These are phyloP conservation scores for Phytophthora sp. DNA, from an alignment of 352 stramenopile genomes.

Conservation along the genomic window DNA sequence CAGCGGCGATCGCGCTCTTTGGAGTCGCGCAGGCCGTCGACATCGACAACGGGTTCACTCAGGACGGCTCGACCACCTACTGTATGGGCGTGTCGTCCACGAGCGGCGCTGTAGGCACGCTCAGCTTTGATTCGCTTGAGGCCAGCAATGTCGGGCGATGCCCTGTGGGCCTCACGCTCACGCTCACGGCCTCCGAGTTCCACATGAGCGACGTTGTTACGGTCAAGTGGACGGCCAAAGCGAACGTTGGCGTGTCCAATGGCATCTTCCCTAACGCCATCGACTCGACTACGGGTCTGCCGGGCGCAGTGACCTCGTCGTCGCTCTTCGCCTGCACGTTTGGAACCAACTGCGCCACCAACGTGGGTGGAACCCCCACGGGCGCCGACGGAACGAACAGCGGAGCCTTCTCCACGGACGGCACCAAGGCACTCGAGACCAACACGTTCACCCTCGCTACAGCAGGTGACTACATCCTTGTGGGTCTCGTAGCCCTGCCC, in stretches of 20 bases:
- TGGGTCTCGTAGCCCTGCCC: slow-evolving; percentile 66
- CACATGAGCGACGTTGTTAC: slow-evolving; percentile 56
- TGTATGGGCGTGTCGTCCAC: slow-evolving; percentile 56
- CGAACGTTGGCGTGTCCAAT: slow-evolving; percentile 36
- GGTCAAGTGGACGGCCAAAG: slow-evolving; percentile 60
- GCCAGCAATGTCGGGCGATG: slow-evolving; percentile 60
- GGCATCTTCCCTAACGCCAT: slow-evolving; percentile 74
- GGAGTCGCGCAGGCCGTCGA: slow-evolving; percentile 25
- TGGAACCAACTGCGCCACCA: slow-evolving; percentile 68
- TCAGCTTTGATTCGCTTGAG: slow-evolving; percentile 56
- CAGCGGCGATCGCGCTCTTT: slow-evolving; percentile 21
- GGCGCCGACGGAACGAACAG: slow-evolving; percentile 40
- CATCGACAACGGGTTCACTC: slow-evolving; percentile 70
- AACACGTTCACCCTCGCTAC: slow-evolving; percentile 59
- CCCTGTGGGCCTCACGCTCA: slow-evolving; percentile 57
- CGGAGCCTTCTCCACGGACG: slow-evolving; percentile 51
- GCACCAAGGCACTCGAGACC: slow-evolving; percentile 52
- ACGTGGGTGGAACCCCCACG: slow-evolving; percentile 45
- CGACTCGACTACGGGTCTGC: slow-evolving; percentile 46
- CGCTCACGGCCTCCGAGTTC: slow-evolving; percentile 44
- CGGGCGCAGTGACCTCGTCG: slow-evolving; percentile 44
- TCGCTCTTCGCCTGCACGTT: slow-evolving; percentile 64
- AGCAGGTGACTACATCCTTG: slow-evolving; percentile 65
- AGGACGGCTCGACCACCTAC: slow-evolving; percentile 74
- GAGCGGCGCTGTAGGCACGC: slow-evolving; percentile 30